Conservation (phyloP, 176 grass and related monocot genomes). For the Cenchrus purpureus region DNA sequence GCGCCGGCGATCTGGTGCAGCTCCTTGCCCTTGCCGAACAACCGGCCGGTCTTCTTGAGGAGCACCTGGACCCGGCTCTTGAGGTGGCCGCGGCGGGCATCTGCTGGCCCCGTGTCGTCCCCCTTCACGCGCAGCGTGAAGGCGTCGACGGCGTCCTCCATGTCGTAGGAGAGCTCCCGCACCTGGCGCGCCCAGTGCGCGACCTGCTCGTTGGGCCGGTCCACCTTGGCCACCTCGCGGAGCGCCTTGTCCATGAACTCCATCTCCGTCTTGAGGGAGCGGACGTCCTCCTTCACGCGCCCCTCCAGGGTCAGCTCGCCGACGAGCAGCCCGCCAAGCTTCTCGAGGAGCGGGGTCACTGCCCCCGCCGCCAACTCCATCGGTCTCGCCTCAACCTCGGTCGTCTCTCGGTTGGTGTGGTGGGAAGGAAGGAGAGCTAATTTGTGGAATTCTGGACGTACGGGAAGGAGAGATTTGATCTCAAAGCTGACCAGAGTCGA, state of each 20-base stretch:
- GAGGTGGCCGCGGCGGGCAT: not conserved
- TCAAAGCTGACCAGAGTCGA: too few species aligned
- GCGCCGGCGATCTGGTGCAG: not conserved
- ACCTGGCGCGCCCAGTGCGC: not conserved
- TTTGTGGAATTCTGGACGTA: not conserved
- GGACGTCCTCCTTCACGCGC: not conserved
- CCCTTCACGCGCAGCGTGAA: not conserved
- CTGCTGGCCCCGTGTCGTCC: too few species aligned
- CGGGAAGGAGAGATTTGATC: not conserved
- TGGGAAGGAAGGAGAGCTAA: too few species aligned
- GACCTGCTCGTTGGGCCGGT: not conserved
- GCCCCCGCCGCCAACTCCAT: not conserved
- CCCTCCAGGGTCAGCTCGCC: not conserved
- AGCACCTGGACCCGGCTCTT: not conserved
- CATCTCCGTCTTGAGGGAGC: not conserved
- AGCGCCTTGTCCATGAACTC: not conserved
- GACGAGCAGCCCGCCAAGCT: constrained; percentile 4
- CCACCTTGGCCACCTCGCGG: not conserved
- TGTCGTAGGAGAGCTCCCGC: constrained; percentile 25
- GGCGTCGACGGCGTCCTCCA: constrained; percentile 24
- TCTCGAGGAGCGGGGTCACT: not conserved
- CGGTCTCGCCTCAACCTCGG: not conserved
- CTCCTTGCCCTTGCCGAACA: constrained; percentile 5
- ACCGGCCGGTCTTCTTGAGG: not conserved
- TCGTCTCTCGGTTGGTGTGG: too few species aligned